These are phyloP conservation scores for Phytophthora macrochlamydospora DNA, from an alignment of 352 stramenopile genomes.

Conservation along the genomic window DNA sequence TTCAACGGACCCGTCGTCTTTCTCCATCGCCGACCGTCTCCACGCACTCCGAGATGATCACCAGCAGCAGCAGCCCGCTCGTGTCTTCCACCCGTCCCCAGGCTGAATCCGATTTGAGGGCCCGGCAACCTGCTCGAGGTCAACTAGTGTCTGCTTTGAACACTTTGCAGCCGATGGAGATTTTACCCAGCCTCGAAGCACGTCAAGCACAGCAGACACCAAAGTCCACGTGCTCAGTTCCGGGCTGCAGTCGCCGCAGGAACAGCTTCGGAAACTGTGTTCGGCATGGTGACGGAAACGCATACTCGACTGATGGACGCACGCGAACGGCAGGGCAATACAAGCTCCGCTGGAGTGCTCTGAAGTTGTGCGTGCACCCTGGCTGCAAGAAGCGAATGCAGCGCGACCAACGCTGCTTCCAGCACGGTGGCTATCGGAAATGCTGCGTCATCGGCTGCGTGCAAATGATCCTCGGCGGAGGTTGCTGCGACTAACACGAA, in stretches of 20 bases:
- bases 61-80: background rate
- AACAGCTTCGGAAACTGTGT: slow-evolving; percentile 82
- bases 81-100: background rate
- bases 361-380: slow-evolving; percentile 80
- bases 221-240: slow-evolving; percentile 45
- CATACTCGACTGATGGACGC: slow-evolving; percentile 59
- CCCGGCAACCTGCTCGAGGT: too few relatives aligned
- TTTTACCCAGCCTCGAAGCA: too few relatives aligned
- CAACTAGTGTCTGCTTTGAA: background rate
- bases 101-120: background rate
- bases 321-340: slow-evolving; percentile 80
- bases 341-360: slow-evolving; percentile 80
- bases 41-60: too few relatives aligned
- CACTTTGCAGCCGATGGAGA: background rate
- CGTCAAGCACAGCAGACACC: background rate
- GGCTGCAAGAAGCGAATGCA: slow-evolving; percentile 89
- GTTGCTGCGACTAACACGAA: slow-evolving; percentile 31
- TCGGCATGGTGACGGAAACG: slow-evolving; percentile 85
- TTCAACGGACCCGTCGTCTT: too few relatives aligned
- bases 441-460: slow-evolving; percentile 71
- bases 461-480: slow-evolving; percentile 66
- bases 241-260: slow-evolving; percentile 70
- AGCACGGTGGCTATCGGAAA: slow-evolving; percentile 71
- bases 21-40: too few relatives aligned
- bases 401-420: slow-evolving; percentile 80